Evolutionary conservation across 2,329 filamentous ascomycete genomes (phyloP), one percentile per base, ranked within the genome.

Genomic region (Ceratocystis variospora): DNA sequence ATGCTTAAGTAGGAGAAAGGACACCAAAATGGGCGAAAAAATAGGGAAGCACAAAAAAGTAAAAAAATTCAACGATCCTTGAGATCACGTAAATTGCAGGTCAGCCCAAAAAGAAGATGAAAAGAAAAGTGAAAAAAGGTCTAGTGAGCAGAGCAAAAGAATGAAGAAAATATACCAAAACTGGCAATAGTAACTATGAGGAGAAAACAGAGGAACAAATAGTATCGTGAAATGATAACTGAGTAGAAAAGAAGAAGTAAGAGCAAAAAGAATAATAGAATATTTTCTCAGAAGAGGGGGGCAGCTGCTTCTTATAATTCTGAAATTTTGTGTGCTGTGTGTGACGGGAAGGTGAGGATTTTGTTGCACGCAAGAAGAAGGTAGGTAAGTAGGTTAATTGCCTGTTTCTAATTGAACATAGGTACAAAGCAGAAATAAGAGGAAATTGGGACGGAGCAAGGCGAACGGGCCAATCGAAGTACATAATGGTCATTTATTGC

Each of bases 101-200:
- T 10, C 55, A n/a, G 55, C n/a, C 7, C 17, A 50, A 50, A 50
- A 50, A 50, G 67, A 66, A 68, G 22, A 22, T 22, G 22, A 62
- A 68, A 66, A 68, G 62, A 68, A 70, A 63, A 67, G 64, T 68
- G 67, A 65, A 69, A 61, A 69, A 69, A 69, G 67, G 63, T 48
- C 64, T 25, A 63, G 63, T 66, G 22, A 22, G 22, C 22, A 22
- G 67, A 68, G 67, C 70, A 71, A 71, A 70, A 70, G 70, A 53
- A 53, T 15, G 2, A 15, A 53, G 25, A 19, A 22, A 22, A 53
- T 12, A 25, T 1, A 28, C 22, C 48, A 25, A 22, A 10, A 12
- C 48, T 10, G 25, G 8, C 22, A 53, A 53, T 19, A 19, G 22
- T 8, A 25, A 12, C 37, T 41, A 10, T 19, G 15, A 53, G 22